A percentile compares a stretch with the other conserved stretches of the same genome.
Evolutionary conservation across 805 yeast genomes (phyloP).

Genomic region (Alloascoidea hylecoeti): DNA sequence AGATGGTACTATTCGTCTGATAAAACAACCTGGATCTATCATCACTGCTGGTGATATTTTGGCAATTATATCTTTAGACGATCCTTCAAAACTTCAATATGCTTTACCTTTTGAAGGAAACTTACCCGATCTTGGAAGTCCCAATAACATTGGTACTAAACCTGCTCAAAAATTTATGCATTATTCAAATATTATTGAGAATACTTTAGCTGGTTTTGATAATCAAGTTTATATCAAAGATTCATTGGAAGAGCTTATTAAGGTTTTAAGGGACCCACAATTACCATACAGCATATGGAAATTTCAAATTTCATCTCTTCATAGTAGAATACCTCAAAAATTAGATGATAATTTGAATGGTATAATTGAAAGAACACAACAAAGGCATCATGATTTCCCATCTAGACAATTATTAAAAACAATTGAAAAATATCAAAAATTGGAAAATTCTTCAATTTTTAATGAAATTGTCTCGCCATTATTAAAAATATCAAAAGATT

Average conservation of each 20-base stretch:
- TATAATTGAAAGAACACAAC: constrained; percentile 48
- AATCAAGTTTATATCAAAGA: constrained; percentile 89
- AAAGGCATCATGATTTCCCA: constrained; percentile 79
- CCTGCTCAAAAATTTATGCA: constrained; percentile 62
- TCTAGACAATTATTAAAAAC: constrained; percentile 70
- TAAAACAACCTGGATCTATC: constrained; percentile 98
- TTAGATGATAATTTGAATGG: constrained; percentile 55
- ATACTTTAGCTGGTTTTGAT: constrained; percentile 84
- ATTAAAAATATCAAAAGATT: constrained; percentile 52
- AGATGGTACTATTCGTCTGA: constrained; percentile 80
- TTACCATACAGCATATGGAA: constrained; percentile 93
- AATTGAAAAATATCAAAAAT: constrained; percentile 37
- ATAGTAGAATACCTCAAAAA: constrained; percentile 72
- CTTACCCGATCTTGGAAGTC: constrained; percentile 77
- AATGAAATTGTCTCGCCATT: constrained; percentile 58
- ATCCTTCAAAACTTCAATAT: constrained; percentile 93
- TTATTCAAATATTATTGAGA: constrained; percentile 44
- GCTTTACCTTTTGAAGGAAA: constrained; percentile 93
- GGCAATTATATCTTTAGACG: constrained; percentile 89
- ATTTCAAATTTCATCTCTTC: constrained; percentile 75
- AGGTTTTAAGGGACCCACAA: constrained; percentile 61
- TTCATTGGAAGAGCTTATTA: constrained; percentile 63
- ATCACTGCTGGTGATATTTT: constrained; percentile 93
- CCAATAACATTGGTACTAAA: constrained; percentile 71
- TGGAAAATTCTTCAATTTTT: constrained; percentile 27